Evolutionary conservation across 139 green algal genomes (phyloP).

Genomic region (Chlamydomonas incerta): DNA sequence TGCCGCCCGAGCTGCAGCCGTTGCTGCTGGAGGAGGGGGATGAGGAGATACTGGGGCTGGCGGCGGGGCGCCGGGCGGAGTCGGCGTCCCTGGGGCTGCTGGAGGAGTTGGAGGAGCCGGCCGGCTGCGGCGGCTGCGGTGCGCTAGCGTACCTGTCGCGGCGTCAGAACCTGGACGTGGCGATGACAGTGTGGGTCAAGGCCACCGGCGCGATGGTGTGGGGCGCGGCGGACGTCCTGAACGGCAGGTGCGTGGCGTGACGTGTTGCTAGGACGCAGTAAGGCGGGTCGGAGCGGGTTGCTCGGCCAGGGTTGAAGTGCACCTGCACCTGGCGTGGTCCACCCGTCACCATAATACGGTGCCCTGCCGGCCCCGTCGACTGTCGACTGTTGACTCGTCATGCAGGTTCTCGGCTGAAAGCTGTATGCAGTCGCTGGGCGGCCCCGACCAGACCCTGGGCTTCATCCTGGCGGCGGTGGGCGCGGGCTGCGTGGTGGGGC

Average conservation of each 20-base stretch:
- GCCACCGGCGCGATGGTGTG: constrained; percentile 14
- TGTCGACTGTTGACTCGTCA: too few relatives aligned
- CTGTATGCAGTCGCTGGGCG: neutral
- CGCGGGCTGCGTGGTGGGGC: constrained; percentile 14
- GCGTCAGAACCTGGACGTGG: constrained; percentile 28
- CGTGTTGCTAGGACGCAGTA: too few relatives aligned
- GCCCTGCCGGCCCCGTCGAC: too few relatives aligned
- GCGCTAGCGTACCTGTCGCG: constrained; percentile 3
- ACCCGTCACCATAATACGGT: too few relatives aligned
- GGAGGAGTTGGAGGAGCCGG: too few relatives aligned
- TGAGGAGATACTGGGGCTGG: neutral
- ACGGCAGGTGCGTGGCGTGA: constrained; percentile 4
- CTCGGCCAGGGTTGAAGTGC: too few relatives aligned
- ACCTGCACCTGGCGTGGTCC: too few relatives aligned
- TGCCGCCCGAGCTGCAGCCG: constrained; percentile 9
- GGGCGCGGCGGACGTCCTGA: constrained; percentile 28
- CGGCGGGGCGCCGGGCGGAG: too few relatives aligned
- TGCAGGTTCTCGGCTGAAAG: too few relatives aligned
- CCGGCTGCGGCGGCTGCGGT: neutral
- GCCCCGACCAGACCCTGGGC: constrained; percentile 16
- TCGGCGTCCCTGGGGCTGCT: neutral
- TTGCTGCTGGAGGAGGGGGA: neutral
- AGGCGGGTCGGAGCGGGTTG: too few relatives aligned
- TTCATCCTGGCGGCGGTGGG: constrained; percentile 31
- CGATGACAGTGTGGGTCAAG: constrained; percentile 9